Conservation (phyloP, 768 basidiomycete genomes). For the Goffeauzyma gilvescens region DNA sequence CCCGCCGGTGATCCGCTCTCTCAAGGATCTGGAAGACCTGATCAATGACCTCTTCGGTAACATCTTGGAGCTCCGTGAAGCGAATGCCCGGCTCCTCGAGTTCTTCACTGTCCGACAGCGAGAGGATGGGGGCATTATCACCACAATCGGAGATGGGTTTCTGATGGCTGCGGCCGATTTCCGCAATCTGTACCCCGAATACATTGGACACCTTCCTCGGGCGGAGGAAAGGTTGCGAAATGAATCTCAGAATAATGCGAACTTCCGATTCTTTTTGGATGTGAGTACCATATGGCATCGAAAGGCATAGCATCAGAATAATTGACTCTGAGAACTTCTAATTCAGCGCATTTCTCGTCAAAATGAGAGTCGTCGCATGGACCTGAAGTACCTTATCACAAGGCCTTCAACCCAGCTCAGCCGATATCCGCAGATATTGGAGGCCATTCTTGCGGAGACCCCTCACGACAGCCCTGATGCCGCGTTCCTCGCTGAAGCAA, state of each 20-base stretch:
- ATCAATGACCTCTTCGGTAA: constrained; percentile 88
- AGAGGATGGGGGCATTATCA: constrained; percentile 65
- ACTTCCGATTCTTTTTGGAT: constrained; percentile 71
- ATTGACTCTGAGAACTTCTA: not conserved
- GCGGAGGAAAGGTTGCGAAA: constrained; percentile 76
- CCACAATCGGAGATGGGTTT: constrained; percentile 73
- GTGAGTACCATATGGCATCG: constrained; percentile 21
- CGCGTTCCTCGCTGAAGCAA: constrained; percentile 65
- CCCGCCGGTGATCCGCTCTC: constrained; percentile 51
- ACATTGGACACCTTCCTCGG: constrained; percentile 48
- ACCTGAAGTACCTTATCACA: constrained; percentile 60
- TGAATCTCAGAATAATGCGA: constrained; percentile 59
- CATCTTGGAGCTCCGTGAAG: constrained; percentile 77
- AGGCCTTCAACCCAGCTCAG: constrained; percentile 64
- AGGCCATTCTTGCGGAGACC: constrained; percentile 71
- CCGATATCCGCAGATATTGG: constrained; percentile 64
- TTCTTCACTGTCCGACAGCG: constrained; percentile 69
- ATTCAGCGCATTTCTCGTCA: constrained; percentile 39
- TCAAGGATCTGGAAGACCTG: constrained; percentile 58
- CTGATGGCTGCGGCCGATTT: constrained; percentile 73
- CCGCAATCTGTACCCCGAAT: constrained; percentile 63
- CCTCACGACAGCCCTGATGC: constrained; percentile 58
- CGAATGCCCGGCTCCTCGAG: constrained; percentile 64
- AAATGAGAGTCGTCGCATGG: constrained; percentile 44
- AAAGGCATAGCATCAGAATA: not conserved